Evolutionary conservation across 2,329 filamentous ascomycete genomes (phyloP).

Genomic region (Ascocoryne sarcoides): DNA sequence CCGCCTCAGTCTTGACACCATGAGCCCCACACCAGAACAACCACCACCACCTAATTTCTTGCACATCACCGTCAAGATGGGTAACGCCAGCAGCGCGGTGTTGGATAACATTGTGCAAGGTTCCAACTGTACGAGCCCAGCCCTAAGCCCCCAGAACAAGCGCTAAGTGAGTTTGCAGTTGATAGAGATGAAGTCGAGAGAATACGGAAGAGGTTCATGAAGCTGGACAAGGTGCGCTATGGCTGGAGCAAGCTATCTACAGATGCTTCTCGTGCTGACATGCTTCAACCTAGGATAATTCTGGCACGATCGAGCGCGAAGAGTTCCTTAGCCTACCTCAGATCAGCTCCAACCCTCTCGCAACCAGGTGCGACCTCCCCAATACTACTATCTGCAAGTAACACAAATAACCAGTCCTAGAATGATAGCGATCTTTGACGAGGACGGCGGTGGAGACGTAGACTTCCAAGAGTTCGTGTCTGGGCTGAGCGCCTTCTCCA

Average conservation of each 20-base stretch:
- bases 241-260: not conserved
- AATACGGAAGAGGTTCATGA: constrained; percentile 96
- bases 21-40: constrained; percentile 8
- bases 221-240: constrained; percentile 78
- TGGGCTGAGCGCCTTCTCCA: constrained; percentile 88
- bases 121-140: constrained; percentile 68
- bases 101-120: constrained; percentile 94
- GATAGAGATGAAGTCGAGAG: constrained; percentile 95
- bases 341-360: constrained; percentile 94
- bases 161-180: constrained; percentile 46
- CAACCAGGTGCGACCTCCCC: constrained; percentile 58
- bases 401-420: too few relatives aligned
- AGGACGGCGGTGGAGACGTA: constrained; percentile 94
- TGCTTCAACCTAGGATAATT: constrained; percentile 68
- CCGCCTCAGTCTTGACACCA: too few relatives aligned
- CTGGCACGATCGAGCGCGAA: constrained; percentile 95
- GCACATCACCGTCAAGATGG: constrained; percentile 39
- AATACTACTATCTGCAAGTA: too few relatives aligned
- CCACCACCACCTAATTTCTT: constrained; percentile 5
- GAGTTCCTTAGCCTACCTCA: constrained; percentile 96
- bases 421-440: constrained; percentile 99
- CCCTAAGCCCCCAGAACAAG: constrained; percentile 2
- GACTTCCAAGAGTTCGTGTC: constrained; percentile 99
- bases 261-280: constrained; percentile 1
- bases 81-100: constrained; percentile 63